Evolutionary conservation across 371 early-diverging fungal species (phyloP), one percentile per base, ranked within the genome.

Genomic region (Apophysomyces trapeziformis): DNA sequence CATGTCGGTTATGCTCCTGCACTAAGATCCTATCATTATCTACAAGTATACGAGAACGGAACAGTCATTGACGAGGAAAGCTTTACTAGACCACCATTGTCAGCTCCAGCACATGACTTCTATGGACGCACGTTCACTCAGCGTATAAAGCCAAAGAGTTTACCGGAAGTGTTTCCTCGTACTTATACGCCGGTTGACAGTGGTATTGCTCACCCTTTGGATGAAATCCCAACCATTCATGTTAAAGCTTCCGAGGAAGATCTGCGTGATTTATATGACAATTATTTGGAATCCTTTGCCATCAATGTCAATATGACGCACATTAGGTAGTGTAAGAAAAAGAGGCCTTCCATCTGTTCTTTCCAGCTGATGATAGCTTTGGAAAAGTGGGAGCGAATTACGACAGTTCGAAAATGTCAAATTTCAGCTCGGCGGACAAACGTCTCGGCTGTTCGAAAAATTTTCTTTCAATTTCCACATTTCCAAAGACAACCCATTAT

Each of bases 361-460:
- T 26, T 3, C 32, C 32, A 26, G 32, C 32, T 26, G 32, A 26
- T 26, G 32, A 3, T 26, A 26, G 32, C 32, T 26, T 26, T 26
- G 32, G 32, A 26, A 26, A 26, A 63, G 63, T 54, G 63, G 35
- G 12, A 32, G 37, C 3, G 32, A 35, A 4, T 5, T 69, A 0
- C 57, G 64, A 11, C 38, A 46, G 4, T 68, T 65, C 26, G 8
- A 58, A 18, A 60, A 75, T 13, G 61, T 66, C 45, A 57, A 66
- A 8, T 37, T 70, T 41, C 59, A 61, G 18, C 44, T 79, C 9
- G 68, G 74, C 46, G 79, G 79, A 7, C 76, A 74, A 35, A 74
- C 76, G 7, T 74, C 79, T 2, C 60, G 74, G 1, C 47, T 74
- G n/a, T 76, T 79, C 43, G 65, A 64, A 21, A 79, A 79, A 57